Evolutionary conservation across 768 basidiomycete species (phyloP), one percentile per base, ranked within the genome.

Genomic region (Trametes gibbosa): DNA sequence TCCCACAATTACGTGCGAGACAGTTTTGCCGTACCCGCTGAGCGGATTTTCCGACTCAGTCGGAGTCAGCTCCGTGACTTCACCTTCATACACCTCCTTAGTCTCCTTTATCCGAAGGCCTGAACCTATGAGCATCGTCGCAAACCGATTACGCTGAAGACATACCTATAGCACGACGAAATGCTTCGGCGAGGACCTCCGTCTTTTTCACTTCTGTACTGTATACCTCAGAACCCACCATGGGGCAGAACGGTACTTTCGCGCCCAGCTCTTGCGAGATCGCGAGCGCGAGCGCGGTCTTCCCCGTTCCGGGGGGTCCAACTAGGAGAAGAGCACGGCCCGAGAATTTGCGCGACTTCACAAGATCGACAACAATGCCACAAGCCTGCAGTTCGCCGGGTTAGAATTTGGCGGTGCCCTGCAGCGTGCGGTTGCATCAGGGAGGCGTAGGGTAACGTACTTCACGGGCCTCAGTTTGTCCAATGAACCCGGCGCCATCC

Each of bases 121-220:
- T 95, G 70, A 13, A 42, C 48, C 39, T 19, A 62, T 53, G 24
- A 59, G 3, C 35, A 10, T 17, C 12, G 6, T 14, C 2, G n/a
- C 5, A 27, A 24, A 3, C 23, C 42, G 39, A n/a, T 39, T 47
- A 7, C 29, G 14, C 9, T n/a, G 37, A 65, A 53, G 17, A 79
- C 89, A 70, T 69, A 94, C 95, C 96, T 61, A 99, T 99, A 13
- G 97, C 95, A 65, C 97, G 78, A 58, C 96, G 81, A 75, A 98
- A 98, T 37, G 87, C 85, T 73, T 98, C 96, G 48, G 95, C 93
- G 19, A 99, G 77, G 5, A 98, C 95, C 70, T 98, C 97, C 1
- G 97, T 98, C 82, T 99, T 99, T 79, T 98, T 98, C 56, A 99
- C 95, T 74, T 98, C 96, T 2, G 91, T 86, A 40, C 88, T 92